Evolutionary conservation across 306 rosid species (phyloP).

Genomic region (Castanea crenata): DNA sequence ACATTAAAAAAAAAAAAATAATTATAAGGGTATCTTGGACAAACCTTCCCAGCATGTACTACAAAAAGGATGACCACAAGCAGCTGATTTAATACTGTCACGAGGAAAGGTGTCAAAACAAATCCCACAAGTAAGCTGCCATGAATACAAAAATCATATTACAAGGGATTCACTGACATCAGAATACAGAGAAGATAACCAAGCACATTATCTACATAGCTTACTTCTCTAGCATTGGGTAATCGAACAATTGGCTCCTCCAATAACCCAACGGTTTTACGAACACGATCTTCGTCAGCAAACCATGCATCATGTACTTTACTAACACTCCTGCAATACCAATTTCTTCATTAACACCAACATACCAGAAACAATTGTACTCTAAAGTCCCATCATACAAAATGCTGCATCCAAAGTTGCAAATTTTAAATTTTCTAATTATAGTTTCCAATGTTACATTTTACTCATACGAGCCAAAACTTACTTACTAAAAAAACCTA

Average conservation of each 20-base stretch:
- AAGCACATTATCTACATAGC: not conserved
- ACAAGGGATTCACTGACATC: constrained; percentile 1
- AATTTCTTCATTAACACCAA: not conserved
- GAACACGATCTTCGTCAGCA: constrained; percentile 59
- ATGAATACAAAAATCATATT: not conserved
- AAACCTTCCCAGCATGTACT: constrained; percentile 65
- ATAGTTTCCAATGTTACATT: not conserved
- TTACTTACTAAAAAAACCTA: too few species aligned
- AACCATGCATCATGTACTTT: constrained; percentile 79
- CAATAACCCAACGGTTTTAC: constrained; percentile 64
- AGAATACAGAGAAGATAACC: not conserved
- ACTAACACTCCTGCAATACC: constrained; percentile 42
- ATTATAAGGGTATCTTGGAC: not conserved
- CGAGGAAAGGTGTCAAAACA: constrained; percentile 61
- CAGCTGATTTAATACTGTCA: constrained; percentile 47
- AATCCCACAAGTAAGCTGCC: constrained; percentile 68
- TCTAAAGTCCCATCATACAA: not conserved
- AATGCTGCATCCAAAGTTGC: not conserved
- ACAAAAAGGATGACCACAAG: constrained; percentile 84
- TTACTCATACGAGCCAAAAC: not conserved
- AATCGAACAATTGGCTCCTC: constrained; percentile 35
- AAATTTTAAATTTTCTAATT: not conserved
- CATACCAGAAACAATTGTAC: not conserved
- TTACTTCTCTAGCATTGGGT: constrained; percentile 41
- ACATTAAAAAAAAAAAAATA: not conserved